A percentile compares a stretch with the other conserved stretches of the same genome.
Evolutionary conservation across 768 basidiomycete genomes (phyloP).

Genomic region (Boletales sp.): DNA sequence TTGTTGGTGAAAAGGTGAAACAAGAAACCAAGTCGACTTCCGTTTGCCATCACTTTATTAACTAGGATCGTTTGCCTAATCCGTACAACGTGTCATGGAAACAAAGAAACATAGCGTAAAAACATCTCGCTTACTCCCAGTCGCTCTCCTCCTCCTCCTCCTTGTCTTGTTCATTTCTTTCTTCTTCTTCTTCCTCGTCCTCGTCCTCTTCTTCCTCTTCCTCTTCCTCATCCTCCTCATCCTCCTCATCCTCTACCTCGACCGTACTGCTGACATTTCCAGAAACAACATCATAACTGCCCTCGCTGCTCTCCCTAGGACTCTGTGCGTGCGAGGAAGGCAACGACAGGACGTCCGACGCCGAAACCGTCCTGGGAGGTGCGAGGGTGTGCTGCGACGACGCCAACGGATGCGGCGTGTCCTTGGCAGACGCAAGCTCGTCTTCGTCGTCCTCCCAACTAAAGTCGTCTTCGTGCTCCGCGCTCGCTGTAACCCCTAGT

Average conservation of each 20-base stretch:
- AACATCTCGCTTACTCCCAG: slow-evolving; percentile 48
- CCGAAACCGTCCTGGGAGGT: slow-evolving; percentile 18
- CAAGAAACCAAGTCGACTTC: neutral
- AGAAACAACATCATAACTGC: slow-evolving; percentile 65
- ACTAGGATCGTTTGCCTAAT: slow-evolving; percentile 7
- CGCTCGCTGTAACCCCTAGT: slow-evolving; percentile 41
- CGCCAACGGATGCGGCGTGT: slow-evolving; percentile 9
- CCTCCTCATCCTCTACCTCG: slow-evolving; percentile 29
- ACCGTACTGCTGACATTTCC: slow-evolving; percentile 45
- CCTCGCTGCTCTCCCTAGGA: slow-evolving; percentile 59
- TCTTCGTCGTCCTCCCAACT: slow-evolving; percentile 94
- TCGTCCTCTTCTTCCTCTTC: slow-evolving; percentile 24
- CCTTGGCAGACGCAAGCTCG: slow-evolving; percentile 35
- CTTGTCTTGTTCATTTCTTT: slow-evolving; percentile 27
- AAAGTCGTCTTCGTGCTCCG: slow-evolving; percentile 81
- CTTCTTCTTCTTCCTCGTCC: slow-evolving; percentile 28
- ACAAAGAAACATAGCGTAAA: too few relatives aligned
- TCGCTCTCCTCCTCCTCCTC: slow-evolving; percentile 35
- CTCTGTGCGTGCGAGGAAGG: slow-evolving; percentile 36
- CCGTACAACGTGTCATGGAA: neutral
- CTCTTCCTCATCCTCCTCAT: slow-evolving; percentile 32
- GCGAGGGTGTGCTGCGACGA: slow-evolving; percentile 24
- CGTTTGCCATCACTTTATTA: slow-evolving; percentile 11
- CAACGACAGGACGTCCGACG: slow-evolving; percentile 18
- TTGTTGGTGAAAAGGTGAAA: neutral